phyloP scores from a whole-genome alignment of 805 yeast genomes.

The Cyberlindnera mycetangii region DNA sequence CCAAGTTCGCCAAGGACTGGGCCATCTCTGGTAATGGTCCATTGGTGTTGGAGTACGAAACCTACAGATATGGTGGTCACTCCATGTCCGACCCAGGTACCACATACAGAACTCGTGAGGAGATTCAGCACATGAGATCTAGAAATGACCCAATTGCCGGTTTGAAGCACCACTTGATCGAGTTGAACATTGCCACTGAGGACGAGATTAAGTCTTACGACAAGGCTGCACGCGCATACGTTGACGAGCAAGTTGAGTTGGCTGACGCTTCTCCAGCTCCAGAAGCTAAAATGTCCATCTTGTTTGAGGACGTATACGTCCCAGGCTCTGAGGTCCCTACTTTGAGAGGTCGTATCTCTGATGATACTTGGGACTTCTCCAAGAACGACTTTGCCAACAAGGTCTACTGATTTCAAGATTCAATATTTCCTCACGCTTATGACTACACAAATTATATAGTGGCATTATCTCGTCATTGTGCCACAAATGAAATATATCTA shows the following conservation, averaged over 20 bases:
- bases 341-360: conserved; percentile 94
- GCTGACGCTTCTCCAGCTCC: conserved; percentile 96
- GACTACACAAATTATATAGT: neutral
- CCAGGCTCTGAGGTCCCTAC: conserved; percentile 91
- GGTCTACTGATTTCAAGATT: conserved; percentile 22
- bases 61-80: conserved; percentile 99
- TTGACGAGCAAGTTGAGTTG: conserved; percentile 88
- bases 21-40: conserved; percentile 93
- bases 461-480: no score
- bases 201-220: conserved; percentile 92
- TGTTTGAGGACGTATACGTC: conserved; percentile 95
- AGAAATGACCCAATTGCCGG: conserved; percentile 98
- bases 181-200: conserved; percentile 83
- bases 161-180: conserved; percentile 81
- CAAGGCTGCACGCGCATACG: conserved; percentile 93
- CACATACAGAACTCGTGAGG: conserved; percentile 99
- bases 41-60: conserved; percentile 91
- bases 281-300: conserved; percentile 89
- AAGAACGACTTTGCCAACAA: conserved; percentile 42
- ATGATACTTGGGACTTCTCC: conserved; percentile 85
- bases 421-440: neutral
- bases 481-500: neutral
- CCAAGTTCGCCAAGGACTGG: conserved; percentile 97
- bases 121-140: conserved; percentile 98
- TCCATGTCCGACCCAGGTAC: conserved; percentile 99